phyloP scores from a whole-genome alignment of 75 land plant species.

The Azolla pinnata region DNA sequence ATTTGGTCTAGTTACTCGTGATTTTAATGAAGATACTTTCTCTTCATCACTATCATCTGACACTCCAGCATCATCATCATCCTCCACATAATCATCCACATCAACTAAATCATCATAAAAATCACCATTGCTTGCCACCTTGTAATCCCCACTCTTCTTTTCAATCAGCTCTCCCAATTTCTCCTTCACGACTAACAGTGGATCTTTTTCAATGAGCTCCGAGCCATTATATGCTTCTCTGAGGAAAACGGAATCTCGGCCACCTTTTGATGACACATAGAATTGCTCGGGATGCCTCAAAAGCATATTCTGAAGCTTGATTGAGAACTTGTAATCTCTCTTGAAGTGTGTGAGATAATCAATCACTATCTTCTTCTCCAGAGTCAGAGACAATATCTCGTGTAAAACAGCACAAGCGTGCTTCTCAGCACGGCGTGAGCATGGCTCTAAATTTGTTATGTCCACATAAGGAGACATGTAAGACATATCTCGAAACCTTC shows the following conservation, averaged over 20 bases:
- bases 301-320: constrained; percentile 61
- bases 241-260: constrained; percentile 66
- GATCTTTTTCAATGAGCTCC: constrained; percentile 47
- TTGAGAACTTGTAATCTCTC: constrained; percentile 72
- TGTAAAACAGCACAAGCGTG: constrained; percentile 78
- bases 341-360: constrained; percentile 80
- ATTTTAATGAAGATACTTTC: no score
- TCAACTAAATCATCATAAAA: constrained; percentile 11
- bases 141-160: constrained; percentile 18
- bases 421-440: constrained; percentile 50
- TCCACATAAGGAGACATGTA: constrained; percentile 52
- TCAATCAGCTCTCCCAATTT: constrained; percentile 37
- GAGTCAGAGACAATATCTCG: constrained; percentile 65
- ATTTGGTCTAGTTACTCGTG: no score
- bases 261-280: constrained; percentile 75
- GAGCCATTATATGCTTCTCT: constrained; percentile 73
- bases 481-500: constrained; percentile 46
- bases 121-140: not conserved
- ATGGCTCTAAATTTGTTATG: constrained; percentile 17
- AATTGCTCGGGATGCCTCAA: constrained; percentile 85
- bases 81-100: constrained; percentile 10
- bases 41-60: not conserved
- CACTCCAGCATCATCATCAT: no score
- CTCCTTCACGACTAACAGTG: constrained; percentile 36
- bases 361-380: constrained; percentile 65